Base-by-base conservation (phyloP, 169 alveolate genomes). In the Plasmodium gallinaceum region DNA sequence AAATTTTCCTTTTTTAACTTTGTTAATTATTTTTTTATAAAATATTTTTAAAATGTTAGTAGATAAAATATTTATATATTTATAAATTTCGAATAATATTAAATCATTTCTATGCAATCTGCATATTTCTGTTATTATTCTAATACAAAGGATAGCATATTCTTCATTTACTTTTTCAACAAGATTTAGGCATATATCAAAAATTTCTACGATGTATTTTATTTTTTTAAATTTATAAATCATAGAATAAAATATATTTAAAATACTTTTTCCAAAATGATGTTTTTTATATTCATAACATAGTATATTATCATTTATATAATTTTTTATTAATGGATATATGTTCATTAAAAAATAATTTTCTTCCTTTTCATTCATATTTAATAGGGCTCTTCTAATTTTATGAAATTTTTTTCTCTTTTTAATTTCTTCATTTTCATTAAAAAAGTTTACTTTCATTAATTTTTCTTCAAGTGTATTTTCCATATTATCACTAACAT, bases 1-100 rank as follows among this genome's bases (percentile, higher is more conserved):
- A 54, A 64, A 69, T 8, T 80, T 80, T 20, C 90, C 90, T 45
- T 65, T 80, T 43, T 80, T 80, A 32, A 80, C 90, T 46, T 80
- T 80, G 20, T 61, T 43, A 51, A 80, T 37, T 10, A 80, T 52
- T 46, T 22, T 66, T 18, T 68, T 51, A 57, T 80, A 80, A 80
- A 80, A 80, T 10, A 14, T 61, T 24, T 54, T 54, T 32, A 80
- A 54, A 45, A 80, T 52, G n/a, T 66, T 22, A 14, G 32, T 20
- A 42, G 83, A 80, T 14, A 80, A 58, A 7, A 80, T 72, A 80
- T 80, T 65, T 24, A 80, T 51, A 61, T 80, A 80, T 66, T 66
- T 80, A 70, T 80, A 52, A 37, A 80, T 66, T 12, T 80, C 83
- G 58, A 80, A 80, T 61, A 69, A 46, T 22, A 66, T 12, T 62